A percentile compares a stretch with the other conserved stretches of the same genome.
Conservation (phyloP, 331 rosid species). For the Malus hybrid region DNA sequence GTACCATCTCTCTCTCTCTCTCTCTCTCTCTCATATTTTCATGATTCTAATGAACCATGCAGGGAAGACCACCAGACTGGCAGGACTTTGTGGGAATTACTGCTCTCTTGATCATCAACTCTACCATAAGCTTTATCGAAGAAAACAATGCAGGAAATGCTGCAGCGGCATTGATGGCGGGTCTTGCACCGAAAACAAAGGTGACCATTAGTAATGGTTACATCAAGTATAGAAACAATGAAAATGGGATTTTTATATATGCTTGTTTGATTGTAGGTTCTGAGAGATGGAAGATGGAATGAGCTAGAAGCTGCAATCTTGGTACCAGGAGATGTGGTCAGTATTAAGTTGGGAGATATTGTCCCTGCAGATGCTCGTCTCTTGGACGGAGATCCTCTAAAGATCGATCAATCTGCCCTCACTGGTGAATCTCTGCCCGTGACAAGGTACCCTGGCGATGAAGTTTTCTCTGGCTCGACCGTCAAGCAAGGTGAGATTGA, state of each 20-base stretch:
- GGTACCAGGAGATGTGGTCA: constrained; percentile 82
- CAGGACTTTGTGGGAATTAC: constrained; percentile 72
- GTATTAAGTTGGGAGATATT: constrained; percentile 83
- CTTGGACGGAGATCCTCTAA: constrained; percentile 71
- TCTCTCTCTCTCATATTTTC: not conserved
- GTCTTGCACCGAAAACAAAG: constrained; percentile 95
- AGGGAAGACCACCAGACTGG: constrained; percentile 93
- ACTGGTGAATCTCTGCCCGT: constrained; percentile 87
- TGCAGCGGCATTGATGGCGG: constrained; percentile 94
- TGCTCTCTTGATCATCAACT: constrained; percentile 56
- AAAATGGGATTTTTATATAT: not conserved
- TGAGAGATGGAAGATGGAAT: constrained; percentile 79
- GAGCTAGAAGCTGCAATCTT: constrained; percentile 72
- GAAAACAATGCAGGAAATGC: constrained; percentile 98
- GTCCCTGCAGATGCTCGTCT: constrained; percentile 92
- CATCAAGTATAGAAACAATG: not conserved
- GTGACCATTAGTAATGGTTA: constrained; percentile 15
- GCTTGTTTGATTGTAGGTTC: constrained; percentile 31
- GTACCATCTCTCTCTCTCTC: constrained; percentile 19
- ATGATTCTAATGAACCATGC: not conserved
- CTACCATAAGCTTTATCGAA: constrained; percentile 85
- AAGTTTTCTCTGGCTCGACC: constrained; percentile 86
- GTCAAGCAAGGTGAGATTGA: constrained; percentile 93
- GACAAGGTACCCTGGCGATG: constrained; percentile 47
- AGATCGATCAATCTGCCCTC: constrained; percentile 89